Percentiles rank a stretch among this genome's conserved stretches.
Evolutionary conservation across 2,329 filamentous ascomycete species (phyloP).

Genomic region (Teratosphaeria pseudoeucalypti): DNA sequence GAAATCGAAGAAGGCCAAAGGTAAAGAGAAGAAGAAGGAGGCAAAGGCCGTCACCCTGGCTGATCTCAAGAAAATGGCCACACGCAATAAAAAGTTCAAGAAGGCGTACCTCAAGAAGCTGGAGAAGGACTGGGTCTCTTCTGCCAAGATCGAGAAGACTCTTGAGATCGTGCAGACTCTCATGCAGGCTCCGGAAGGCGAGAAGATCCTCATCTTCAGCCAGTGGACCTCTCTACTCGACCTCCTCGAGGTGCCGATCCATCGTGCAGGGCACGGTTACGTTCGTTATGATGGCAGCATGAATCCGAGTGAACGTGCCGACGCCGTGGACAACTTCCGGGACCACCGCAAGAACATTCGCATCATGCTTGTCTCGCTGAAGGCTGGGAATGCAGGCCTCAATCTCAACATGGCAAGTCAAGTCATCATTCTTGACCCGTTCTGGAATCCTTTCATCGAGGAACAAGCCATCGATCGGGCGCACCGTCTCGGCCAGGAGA

Average conservation of each 20-base stretch:
- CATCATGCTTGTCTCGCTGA: constrained; percentile 68
- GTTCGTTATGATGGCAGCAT: constrained; percentile 70
- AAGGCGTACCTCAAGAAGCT: constrained; percentile 60
- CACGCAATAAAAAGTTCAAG: constrained; percentile 51
- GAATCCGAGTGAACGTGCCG: constrained; percentile 54
- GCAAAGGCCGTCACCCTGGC: constrained; percentile 42
- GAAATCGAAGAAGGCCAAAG: constrained; percentile 25
- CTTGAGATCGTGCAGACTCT: constrained; percentile 52
- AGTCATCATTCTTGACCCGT: constrained; percentile 84
- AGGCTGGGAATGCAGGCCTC: constrained; percentile 74
- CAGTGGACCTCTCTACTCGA: constrained; percentile 74
- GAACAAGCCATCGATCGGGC: constrained; percentile 86
- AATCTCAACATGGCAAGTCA: constrained; percentile 76
- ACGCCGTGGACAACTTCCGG: constrained; percentile 58
- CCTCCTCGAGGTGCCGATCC: constrained; percentile 62
- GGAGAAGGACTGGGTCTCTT: constrained; percentile 58
- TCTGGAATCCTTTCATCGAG: constrained; percentile 91
- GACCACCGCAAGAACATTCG: constrained; percentile 46
- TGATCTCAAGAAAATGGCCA: constrained; percentile 56
- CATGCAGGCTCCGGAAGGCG: constrained; percentile 38
- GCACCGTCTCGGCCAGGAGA: constrained; percentile 73
- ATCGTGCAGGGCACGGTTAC: constrained; percentile 47
- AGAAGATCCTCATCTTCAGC: constrained; percentile 74
- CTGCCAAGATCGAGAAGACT: constrained; percentile 63
- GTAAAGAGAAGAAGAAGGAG: constrained; percentile 29